Evolutionary conservation across 768 basidiomycete genomes (phyloP), one percentile per base, ranked within the genome.

Genomic region (Boletus subcaerulescens): DNA sequence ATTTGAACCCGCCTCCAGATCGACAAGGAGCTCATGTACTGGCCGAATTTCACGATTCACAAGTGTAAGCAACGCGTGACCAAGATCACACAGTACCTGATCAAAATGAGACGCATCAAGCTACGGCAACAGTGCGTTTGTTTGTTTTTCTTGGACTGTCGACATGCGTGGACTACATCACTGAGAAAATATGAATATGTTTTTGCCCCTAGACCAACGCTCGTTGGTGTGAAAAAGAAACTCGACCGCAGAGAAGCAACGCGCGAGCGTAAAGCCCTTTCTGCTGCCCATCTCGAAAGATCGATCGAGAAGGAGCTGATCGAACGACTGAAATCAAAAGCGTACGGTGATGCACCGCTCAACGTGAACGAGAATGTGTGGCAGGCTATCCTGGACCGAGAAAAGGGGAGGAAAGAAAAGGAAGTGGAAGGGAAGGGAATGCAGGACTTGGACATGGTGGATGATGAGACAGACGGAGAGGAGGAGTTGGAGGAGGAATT

Each of bases 11-110:
- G 38, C 14, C n/a, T 22, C 31, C 60, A 98, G 95, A 96, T 99
- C 65, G 97, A 98, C 77, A 81, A 79, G 50, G 93, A 98, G 67
- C 81, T 98, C 56, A 81, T 93, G n/a, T 93, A 98, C 70, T 98
- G 97, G 97, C 96, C 97, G 5, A 94, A 94, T 65, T 98, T 96
- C 71, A 86, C 85, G 32, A 89, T 94, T 50, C 97, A 98, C 77
- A 98, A 98, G 76, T 98, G 97, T 83, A 99, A 99, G 79, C 97
- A 99, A 74, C 85, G 97, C 43, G 81, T 98, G 31, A 99, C 97
- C 12, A 99, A 98, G 77, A 98, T 99, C 64, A 98, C 96, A 0
- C 97, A 99, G 70, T 98, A 98, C 68, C 83, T 99, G 60, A 98
- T 98, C 72, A 95, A 97, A 78, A 97, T 98, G 95, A 83, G 96